phyloP scores from a whole-genome alignment of 2,329 filamentous ascomycete species.

The Claviceps pusilla region DNA sequence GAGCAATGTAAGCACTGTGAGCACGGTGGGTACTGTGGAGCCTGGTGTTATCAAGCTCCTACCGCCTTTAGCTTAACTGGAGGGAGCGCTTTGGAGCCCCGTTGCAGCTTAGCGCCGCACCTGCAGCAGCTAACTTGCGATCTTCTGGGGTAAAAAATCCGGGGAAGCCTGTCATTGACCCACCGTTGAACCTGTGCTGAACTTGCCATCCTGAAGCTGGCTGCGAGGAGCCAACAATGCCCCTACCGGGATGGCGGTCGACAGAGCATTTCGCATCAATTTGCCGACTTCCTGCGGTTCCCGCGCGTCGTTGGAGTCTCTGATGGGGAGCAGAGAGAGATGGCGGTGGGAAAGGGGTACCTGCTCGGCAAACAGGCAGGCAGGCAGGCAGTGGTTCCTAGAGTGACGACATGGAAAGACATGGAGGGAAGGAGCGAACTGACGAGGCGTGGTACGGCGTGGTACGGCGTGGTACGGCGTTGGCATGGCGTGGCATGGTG shows the following conservation, averaged over 20 bases:
- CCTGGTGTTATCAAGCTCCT: too few species aligned
- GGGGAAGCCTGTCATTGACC: conserved; percentile 13
- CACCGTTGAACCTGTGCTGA: conserved; percentile 3
- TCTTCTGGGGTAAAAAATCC: conserved; percentile 12
- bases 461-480: background rate
- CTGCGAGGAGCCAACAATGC: background rate
- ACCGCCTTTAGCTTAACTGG: background rate
- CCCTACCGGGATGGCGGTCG: background rate
- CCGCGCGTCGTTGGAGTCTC: too few species aligned
- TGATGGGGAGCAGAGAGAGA: background rate
- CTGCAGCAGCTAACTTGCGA: conserved; percentile 7
- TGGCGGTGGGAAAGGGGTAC: background rate
- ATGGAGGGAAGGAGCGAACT: background rate
- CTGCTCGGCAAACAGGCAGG: too few species aligned
- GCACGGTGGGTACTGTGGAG: background rate
- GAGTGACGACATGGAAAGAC: background rate
- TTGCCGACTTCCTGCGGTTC: background rate
- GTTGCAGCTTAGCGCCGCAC: conserved; percentile 1
- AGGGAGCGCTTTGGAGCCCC: background rate
- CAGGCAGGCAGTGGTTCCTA: background rate
- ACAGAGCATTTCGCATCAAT: background rate
- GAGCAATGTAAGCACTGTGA: background rate
- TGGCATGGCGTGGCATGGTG: background rate
- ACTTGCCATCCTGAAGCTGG: background rate
- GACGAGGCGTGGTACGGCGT: background rate